Evolutionary conservation across 2,329 filamentous ascomycete species (phyloP).

Genomic region (Aureobasidium sp.): DNA sequence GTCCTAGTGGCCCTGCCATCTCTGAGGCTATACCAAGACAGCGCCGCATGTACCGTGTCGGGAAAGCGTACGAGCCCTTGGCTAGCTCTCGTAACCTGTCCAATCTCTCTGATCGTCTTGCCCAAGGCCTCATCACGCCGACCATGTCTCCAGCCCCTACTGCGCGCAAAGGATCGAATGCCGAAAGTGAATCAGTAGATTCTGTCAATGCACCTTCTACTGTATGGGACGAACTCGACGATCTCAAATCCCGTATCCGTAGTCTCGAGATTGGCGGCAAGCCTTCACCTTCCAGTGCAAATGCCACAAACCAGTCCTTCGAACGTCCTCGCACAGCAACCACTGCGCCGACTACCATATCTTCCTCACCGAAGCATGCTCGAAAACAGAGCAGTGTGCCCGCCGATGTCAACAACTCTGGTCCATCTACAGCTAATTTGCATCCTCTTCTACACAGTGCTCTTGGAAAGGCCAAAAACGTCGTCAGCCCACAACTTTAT

Average conservation of each 20-base stretch:
- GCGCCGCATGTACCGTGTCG: conserved; percentile 4
- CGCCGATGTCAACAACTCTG: conserved; percentile 28
- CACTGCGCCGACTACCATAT: conserved; percentile 83
- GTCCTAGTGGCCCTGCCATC: neutral
- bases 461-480: conserved; percentile 64
- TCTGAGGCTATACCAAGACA: conserved; percentile 6
- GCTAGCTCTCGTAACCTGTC: neutral
- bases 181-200: conserved; percentile 63
- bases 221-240: conserved; percentile 95
- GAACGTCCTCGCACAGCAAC: conserved; percentile 86
- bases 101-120: neutral
- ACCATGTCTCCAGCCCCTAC: neutral
- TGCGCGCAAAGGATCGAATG: conserved; percentile 43
- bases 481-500: conserved; percentile 64
- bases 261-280: conserved; percentile 86
- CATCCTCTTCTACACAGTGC: conserved; percentile 77
- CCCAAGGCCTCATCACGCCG: conserved; percentile 6
- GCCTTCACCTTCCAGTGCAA: conserved; percentile 71
- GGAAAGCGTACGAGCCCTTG: conserved; percentile 4
- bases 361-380: conserved; percentile 73
- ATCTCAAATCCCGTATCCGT: conserved; percentile 86
- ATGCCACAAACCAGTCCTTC: conserved; percentile 60
- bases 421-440: conserved; percentile 39
- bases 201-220: conserved; percentile 87
- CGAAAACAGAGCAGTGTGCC: conserved; percentile 35